These are phyloP conservation scores for Knufia petricola DNA, from an alignment of 2,329 filamentous ascomycete genomes.

Conservation along the genomic window DNA sequence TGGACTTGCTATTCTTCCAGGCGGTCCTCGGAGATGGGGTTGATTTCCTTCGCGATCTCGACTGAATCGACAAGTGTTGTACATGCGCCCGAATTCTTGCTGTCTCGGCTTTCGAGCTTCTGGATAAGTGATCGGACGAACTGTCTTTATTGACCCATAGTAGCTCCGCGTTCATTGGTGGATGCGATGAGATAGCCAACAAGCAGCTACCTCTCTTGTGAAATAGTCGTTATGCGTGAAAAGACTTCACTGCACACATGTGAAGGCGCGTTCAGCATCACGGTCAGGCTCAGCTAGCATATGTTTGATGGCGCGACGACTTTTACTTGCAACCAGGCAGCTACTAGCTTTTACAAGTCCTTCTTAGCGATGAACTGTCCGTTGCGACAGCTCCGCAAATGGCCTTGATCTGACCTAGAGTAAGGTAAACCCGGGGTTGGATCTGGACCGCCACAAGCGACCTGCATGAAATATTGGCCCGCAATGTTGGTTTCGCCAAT, in stretches of 20 bases:
- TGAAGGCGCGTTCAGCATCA: not conserved
- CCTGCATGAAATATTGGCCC: too few species aligned
- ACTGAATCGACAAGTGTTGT: constrained; percentile 13
- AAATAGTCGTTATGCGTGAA: not conserved
- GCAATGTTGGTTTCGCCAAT: not conserved
- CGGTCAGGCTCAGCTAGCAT: not conserved
- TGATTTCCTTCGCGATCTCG: constrained; percentile 13
- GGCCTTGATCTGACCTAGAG: too few species aligned
- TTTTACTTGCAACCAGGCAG: not conserved
- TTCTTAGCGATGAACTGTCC: too few species aligned
- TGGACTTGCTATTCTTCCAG: constrained; percentile 6
- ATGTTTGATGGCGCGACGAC: not conserved
- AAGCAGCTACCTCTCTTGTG: constrained; percentile 5
- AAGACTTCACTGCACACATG: not conserved
- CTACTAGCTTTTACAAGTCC: not conserved
- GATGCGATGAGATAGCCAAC: not conserved
- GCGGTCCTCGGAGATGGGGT: constrained; percentile 12
- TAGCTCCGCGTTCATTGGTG: constrained; percentile 8
- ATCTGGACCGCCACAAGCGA: not conserved
- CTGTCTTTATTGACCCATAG: constrained; percentile 21
- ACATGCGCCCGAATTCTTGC: constrained; percentile 20
- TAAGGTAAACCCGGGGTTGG: not conserved
- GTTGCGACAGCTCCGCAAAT: too few species aligned
- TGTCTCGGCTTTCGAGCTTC: constrained; percentile 20
- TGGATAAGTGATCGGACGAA: constrained; percentile 15